These are phyloP conservation scores for Ceratocystis papillata DNA, from an alignment of 2,329 filamentous ascomycete genomes.

Conservation along the genomic window DNA sequence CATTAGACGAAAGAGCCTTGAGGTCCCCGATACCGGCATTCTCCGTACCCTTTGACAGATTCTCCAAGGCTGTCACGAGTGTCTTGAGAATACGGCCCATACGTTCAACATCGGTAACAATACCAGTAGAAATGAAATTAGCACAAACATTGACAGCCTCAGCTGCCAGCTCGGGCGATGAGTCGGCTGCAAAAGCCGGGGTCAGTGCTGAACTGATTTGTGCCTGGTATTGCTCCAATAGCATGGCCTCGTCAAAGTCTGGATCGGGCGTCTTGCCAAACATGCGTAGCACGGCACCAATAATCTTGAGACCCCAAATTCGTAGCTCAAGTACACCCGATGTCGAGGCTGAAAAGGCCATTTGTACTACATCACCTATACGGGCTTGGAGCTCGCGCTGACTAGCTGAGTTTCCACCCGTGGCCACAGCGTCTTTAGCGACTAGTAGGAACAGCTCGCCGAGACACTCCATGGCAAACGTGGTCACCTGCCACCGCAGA, in stretches of 20 bases:
- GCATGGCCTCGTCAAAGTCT: conserved; percentile 91
- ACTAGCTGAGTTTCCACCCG: conserved; percentile 66
- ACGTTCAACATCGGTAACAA: conserved; percentile 93
- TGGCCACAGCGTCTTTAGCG: conserved; percentile 59
- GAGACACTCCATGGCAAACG: conserved; percentile 84
- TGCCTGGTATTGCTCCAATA: conserved; percentile 95
- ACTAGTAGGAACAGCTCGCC: conserved; percentile 71
- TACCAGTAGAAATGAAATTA: conserved; percentile 94
- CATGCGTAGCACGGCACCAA: conserved; percentile 86
- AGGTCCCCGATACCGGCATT: conserved; percentile 78
- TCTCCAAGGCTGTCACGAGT: conserved; percentile 79
- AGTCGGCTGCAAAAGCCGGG: conserved; percentile 89
- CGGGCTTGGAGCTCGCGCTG: conserved; percentile 68
- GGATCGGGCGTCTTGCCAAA: conserved; percentile 94
- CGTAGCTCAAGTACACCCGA: conserved; percentile 82
- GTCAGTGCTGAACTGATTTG: conserved; percentile 96
- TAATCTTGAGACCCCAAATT: conserved; percentile 84
- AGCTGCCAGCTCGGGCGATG: conserved; percentile 86
- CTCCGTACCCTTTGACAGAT: conserved; percentile 53
- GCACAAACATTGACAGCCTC: conserved; percentile 96
- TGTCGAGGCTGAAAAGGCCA: conserved; percentile 95
- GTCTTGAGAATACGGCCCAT: conserved; percentile 97
- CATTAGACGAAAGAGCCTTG: conserved; percentile 85
- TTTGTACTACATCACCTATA: conserved; percentile 85
- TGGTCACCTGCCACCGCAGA: conserved; percentile 87